phyloP scores from a whole-genome alignment of 1,139 yeast species.

The Blastobotrys aristatus region DNA sequence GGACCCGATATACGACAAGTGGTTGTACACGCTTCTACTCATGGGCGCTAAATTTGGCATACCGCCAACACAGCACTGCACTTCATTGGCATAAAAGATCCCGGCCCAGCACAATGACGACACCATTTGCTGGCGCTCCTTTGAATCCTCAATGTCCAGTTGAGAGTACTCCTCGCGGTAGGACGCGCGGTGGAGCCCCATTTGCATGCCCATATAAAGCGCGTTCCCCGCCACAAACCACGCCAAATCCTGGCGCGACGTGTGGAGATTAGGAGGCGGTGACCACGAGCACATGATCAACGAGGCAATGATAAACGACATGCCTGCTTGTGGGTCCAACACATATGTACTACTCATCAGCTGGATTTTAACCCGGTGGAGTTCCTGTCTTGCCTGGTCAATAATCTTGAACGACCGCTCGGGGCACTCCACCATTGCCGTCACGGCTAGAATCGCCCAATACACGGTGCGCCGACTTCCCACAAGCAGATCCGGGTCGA shows the following conservation, averaged over 20 bases:
- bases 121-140: conserved; percentile 12
- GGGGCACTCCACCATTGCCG: conserved; percentile 13
- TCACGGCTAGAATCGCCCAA: conserved; percentile 23
- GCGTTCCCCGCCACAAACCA: conserved; percentile 21
- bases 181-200: conserved; percentile 22
- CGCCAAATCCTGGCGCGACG: conserved; percentile 16
- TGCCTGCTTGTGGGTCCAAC: conserved; percentile 1
- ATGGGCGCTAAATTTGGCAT: conserved; percentile 14
- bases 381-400: background rate
- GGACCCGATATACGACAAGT: background rate
- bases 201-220: conserved; percentile 20
- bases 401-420: background rate
- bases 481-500: conserved; percentile 16
- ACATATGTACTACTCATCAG: conserved; percentile 1
- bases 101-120: conserved; percentile 20
- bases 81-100: conserved; percentile 17
- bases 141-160: conserved; percentile 5
- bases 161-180: conserved; percentile 4
- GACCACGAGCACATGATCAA: conserved; percentile 5
- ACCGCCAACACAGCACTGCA: conserved; percentile 15
- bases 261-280: background rate
- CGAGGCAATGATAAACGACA: conserved; percentile 6
- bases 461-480: conserved; percentile 15
- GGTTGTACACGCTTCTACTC: conserved; percentile 7
- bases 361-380: background rate